Percentiles rank a stretch among this genome's conserved stretches.
Evolutionary conservation across 23 red algal species (phyloP).

Genomic region (Gracilariopsis chorda): DNA sequence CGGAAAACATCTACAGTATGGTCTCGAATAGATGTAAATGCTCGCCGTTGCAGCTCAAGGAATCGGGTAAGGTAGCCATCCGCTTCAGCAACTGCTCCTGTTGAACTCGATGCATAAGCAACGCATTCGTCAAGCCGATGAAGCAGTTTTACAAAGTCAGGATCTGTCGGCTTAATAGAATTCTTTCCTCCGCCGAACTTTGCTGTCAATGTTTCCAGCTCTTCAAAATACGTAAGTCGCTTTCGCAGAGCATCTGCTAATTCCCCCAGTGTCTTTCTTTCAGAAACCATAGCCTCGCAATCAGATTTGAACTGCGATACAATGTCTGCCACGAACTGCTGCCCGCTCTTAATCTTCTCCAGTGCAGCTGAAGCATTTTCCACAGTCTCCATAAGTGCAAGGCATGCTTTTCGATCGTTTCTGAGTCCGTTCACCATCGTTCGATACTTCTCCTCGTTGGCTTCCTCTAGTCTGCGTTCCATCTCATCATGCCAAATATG

Average conservation of each 20-base stretch:
- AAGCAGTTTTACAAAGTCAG: constrained; percentile 76
- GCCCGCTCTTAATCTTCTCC: constrained; percentile 6
- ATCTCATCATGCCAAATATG: constrained; percentile 66
- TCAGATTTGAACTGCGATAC: constrained; percentile 46
- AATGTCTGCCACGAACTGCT: not conserved
- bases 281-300: constrained; percentile 72
- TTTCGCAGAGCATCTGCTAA: constrained; percentile 75
- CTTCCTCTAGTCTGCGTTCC: constrained; percentile 62
- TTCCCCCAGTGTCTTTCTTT: constrained; percentile 60
- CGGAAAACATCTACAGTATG: constrained; percentile 53
- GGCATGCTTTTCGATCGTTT: constrained; percentile 22
- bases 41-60: constrained; percentile 72
- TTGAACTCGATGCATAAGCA: constrained; percentile 69
- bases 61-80: constrained; percentile 84
- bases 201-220: constrained; percentile 71
- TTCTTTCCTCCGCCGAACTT: constrained; percentile 63
- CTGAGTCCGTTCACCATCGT: constrained; percentile 27
- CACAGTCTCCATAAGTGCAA: not conserved
- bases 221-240: constrained; percentile 86
- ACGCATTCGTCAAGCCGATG: constrained; percentile 87
- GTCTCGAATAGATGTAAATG: constrained; percentile 71
- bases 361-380: constrained; percentile 28
- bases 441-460: constrained; percentile 73
- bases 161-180: constrained; percentile 46
- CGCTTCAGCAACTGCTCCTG: constrained; percentile 77